Percentiles rank a stretch among this genome's conserved stretches.
phyloP scores from a whole-genome alignment of 2,329 filamentous ascomycete species.

The Beauveria sp. region DNA sequence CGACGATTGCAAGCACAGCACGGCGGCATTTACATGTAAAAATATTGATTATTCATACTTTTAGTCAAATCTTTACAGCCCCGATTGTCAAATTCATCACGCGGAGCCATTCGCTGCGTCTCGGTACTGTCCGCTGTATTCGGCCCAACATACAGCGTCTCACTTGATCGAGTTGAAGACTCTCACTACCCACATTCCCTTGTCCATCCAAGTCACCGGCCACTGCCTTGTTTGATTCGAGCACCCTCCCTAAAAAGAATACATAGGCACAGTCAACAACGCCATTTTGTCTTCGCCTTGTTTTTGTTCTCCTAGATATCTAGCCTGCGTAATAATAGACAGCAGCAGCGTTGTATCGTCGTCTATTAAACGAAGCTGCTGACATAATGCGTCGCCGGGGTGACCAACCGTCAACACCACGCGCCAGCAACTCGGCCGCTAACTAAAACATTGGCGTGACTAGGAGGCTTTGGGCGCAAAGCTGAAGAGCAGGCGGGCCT shows the following conservation, averaged over 20 bases:
- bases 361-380: neutral
- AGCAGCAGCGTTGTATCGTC: neutral
- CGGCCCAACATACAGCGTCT: neutral
- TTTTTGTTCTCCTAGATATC: neutral
- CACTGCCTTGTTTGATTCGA: no score
- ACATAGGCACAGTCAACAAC: no score
- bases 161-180: neutral
- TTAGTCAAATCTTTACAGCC: no score
- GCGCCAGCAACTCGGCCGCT: neutral
- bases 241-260: no score
- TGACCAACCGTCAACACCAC: constrained; percentile 1
- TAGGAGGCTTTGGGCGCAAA: neutral
- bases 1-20: no score
- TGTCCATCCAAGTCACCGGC: no score
- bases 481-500: neutral
- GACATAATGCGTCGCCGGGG: constrained; percentile 10
- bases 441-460: neutral
- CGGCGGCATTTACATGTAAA: no score
- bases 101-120: neutral
- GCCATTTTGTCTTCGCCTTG: neutral
- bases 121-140: neutral
- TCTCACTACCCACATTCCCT: neutral
- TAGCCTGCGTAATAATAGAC: neutral
- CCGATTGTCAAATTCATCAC: neutral
- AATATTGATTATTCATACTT: no score